Base-by-base conservation (phyloP, 768 basidiomycete species). In the Phlegmacium glaucopus region DNA sequence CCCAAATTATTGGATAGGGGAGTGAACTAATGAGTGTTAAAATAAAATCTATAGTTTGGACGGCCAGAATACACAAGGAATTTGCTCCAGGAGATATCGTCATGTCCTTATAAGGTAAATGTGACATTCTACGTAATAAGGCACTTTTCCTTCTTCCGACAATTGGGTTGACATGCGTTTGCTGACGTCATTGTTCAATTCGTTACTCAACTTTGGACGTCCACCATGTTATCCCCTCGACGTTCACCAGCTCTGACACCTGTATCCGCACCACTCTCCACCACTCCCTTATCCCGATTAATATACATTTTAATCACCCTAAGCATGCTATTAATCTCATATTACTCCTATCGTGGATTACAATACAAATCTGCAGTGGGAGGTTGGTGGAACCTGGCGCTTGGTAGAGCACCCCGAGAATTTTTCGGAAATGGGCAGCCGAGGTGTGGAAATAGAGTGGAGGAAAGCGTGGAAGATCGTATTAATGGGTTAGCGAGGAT, bases 401-500 rank as follows among this genome's bases (percentile, higher is more conserved):
- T 77, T 5, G 75, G 77, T 4, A 62, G 61, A 47, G 61, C 56
- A 11, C 65, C 72, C 2, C 64, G 66, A 6, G 40, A 46, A 38
- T 30, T 40, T n/a, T n/a, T n/a, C n/a, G n/a, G n/a, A n/a, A n/a
- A n/a, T n/a, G n/a, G n/a, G n/a, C n/a, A n/a, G n/a, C n/a, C 15
- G 51, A 32, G 50, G 43, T 16, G 28, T 13, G 29, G 47, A 46
- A 36, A 46, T 34, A 44, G 39, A 49, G 26, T 27, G 52, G 17
- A 37, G 34, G 57, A 62, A 4, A 71, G 61, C 4, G 69, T 88
- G 34, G 83, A 87, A 55, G 68, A 71, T 4, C 70, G 72, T 29
- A 77, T 88, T 45, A 76, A 78, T 42, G 78, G 72, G 11, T 70
- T 89, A 9, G 87, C 86, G 9, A 65, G 67, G 6, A 79, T 76